Conservation (phyloP, 1,284 basidiomycete genomes). For the Papiliotrema laurentii region DNA sequence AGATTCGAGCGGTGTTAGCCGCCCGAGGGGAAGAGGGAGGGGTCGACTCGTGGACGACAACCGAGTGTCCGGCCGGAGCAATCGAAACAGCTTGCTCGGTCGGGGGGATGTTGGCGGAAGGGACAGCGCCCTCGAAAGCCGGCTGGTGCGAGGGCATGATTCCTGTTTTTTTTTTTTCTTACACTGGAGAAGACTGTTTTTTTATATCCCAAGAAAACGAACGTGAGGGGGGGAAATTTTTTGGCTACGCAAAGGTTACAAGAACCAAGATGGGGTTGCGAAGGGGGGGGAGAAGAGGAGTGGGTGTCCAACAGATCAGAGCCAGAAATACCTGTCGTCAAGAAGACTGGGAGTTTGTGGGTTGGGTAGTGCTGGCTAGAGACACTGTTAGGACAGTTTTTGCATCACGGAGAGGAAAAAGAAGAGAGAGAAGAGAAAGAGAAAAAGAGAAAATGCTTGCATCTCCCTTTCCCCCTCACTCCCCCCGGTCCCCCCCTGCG, state of each 20-base stretch:
- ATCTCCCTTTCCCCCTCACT: too few species aligned
- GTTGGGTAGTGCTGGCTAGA: background rate
- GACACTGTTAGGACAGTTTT: background rate
- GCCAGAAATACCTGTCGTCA: background rate
- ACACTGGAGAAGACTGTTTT: background rate
- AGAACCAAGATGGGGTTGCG: background rate
- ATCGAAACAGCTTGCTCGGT: constrained; percentile 20
- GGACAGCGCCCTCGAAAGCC: constrained; percentile 28
- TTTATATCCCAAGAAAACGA: background rate
- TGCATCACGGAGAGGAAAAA: constrained; percentile 2
- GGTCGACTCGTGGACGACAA: constrained; percentile 21
- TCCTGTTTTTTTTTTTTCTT: background rate
- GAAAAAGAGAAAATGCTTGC: too few species aligned
- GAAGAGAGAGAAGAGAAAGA: background rate
- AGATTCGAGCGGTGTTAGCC: constrained; percentile 14
- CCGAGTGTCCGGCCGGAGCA: constrained; percentile 9
- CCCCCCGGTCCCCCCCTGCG: too few species aligned
- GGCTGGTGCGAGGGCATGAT: constrained; percentile 1
- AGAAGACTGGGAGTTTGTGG: background rate
- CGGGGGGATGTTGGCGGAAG: constrained; percentile 21
- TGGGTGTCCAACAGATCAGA: too few species aligned
- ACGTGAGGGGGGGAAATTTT: background rate
- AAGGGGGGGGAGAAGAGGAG: background rate
- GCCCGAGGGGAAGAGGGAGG: constrained; percentile 23
- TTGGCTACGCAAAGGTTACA: background rate